Base-by-base conservation (phyloP, 768 basidiomycete genomes). In the Boletus patriciae region DNA sequence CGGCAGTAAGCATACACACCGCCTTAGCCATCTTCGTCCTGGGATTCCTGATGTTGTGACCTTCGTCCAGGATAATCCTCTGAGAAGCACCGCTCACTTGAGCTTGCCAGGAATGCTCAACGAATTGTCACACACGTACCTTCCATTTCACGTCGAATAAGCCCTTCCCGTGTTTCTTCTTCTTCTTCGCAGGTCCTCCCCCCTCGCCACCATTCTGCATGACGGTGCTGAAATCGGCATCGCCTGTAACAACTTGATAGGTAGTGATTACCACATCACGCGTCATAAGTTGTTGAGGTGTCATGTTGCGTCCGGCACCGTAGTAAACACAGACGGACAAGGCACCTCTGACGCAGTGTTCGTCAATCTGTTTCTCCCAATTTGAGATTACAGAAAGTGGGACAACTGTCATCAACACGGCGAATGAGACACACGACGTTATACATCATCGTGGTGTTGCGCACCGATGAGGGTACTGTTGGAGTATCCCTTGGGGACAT, bases 11-110 rank as follows among this genome's bases (percentile, higher is more conserved):
- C 18, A 70, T 82, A 55, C 78, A 84, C 2, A 86, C 83, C 0
- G 89, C 86, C 62, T 79, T 77, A 10, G 90, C 80, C 82, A 90
- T 91, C 75, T 94, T 92, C 0, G 94, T 92, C 70, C 80, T 88
- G 3, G 90, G 83, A 68, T 96, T 97, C 50, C 92, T 84, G 59
- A 97, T 87, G 25, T 68, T 85, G 66, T 97, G 94, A 0, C 92
- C 94, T 73, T 97, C 94, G 61, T 97, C 94, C 6, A 95, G 76
- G 21, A 96, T 83, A 41, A 95, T 69, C 55, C 94, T 78, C 86
- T 90, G 55, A 18, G 12, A 47, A 16, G 9, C 15, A 55, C 1
- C 8, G 7, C n/a, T 18, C 44, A 38, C 6, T 23, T 51, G 2
- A 58, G 53, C 43, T 23, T 50, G 12, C 38, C 18, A 29, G 23